Conservation (phyloP, 2,329 filamentous ascomycete genomes). For the Arthrobotrys iridis region DNA sequence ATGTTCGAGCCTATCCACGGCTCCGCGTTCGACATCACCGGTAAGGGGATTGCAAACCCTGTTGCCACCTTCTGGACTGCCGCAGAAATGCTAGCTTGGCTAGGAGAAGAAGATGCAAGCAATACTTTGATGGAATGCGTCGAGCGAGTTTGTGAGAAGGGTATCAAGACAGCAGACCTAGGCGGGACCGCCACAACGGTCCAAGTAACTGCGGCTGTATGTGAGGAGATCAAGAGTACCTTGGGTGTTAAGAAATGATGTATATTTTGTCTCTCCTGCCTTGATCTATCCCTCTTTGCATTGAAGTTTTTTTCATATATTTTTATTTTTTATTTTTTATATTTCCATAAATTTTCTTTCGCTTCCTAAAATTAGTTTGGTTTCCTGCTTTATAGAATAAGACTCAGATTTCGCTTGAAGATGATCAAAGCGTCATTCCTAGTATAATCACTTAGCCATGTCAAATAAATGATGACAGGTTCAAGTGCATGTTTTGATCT, state of each 20-base stretch:
- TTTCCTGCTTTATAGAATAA: too few relatives aligned
- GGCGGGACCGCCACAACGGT: conserved; percentile 62
- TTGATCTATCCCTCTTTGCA: neutral
- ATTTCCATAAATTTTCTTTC: too few relatives aligned
- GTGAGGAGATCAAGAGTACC: conserved; percentile 16
- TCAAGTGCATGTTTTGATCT: too few relatives aligned
- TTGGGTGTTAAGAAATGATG: conserved; percentile 28
- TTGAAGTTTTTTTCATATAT: neutral
- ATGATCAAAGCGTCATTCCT: too few relatives aligned
- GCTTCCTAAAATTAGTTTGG: too few relatives aligned
- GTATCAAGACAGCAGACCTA: conserved; percentile 67
- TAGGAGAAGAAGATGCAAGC: conserved; percentile 67
- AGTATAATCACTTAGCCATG: too few relatives aligned
- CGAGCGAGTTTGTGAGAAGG: conserved; percentile 67
- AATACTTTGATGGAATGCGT: conserved; percentile 66
- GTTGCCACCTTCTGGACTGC: conserved; percentile 91
- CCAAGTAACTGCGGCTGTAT: conserved; percentile 32
- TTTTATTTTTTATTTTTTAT: neutral
- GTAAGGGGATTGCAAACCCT: conserved; percentile 84
- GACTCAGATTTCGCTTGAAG: too few relatives aligned
- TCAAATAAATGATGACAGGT: too few relatives aligned
- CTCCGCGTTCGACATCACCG: conserved; percentile 92
- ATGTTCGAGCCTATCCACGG: conserved; percentile 99
- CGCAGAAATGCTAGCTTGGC: conserved; percentile 84
- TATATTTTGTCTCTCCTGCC: too few relatives aligned